Base-by-base conservation (phyloP, 164 flowering plant genomes). In the Euptelea pleiosperma region DNA sequence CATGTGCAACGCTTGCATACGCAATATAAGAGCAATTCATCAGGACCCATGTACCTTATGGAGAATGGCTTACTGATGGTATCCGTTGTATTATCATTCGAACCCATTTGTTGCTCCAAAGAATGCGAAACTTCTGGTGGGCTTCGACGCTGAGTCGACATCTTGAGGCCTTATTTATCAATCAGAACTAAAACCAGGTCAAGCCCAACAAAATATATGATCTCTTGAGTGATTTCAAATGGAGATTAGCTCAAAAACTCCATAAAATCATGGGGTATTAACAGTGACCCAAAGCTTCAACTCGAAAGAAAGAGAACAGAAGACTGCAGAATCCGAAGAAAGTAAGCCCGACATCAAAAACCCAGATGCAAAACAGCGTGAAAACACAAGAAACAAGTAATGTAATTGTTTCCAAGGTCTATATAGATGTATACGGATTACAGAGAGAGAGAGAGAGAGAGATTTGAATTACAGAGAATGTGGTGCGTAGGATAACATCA, bases 1-100 rank as follows among this genome's bases (percentile, higher is more conserved):
- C 21, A 51, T 39, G 50, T 21, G 16, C 2, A 61, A 36, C 8
- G 15, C 29, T 33, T 21, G 4, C 14, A 28, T 6, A 3, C 29
- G 36, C 8, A 16, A 30, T 26, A 41, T 2, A 39, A 30, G 18
- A 57, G 25, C 14, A 31, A 30, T 18, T 33, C 10, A 2, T 19
- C 21, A 57, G 30, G 11, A 45, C 29, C 52, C 61, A 16, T 39
- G 8, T 64, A 70, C 73, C 73, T 70, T 28, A 70, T 60, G 31
- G 69, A 70, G 59, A 70, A 70, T 22, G 69, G 65, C 26, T 42
- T 22, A 24, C n/a, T 25, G 11, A 15, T 29, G 42, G 26, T 3
- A 24, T 19, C 24, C 21, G 24, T 40, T 8, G 3, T n/a, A 46
- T 59, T 44, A n/a, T 41, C 47, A 33, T 39, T 47, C 15, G 52